phyloP scores from a whole-genome alignment of 805 yeast species.

The Candida pseudofarinosa region DNA sequence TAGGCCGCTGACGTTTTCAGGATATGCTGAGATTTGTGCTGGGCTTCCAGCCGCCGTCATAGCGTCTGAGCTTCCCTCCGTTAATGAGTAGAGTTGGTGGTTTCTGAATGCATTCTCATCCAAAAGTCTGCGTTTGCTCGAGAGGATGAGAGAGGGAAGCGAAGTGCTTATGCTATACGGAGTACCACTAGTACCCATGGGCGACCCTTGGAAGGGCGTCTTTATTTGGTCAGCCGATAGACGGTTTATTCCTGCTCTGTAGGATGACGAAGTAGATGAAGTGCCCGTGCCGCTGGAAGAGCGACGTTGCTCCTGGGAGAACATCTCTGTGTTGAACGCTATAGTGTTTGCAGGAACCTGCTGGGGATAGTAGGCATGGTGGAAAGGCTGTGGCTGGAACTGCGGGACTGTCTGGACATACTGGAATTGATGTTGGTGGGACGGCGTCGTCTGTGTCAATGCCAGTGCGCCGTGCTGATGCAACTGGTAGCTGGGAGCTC shows the following conservation, averaged over 20 bases:
- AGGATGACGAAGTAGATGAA: neutral
- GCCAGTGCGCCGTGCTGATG: neutral
- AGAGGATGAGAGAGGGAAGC: constrained; percentile 5
- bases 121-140: constrained; percentile 23
- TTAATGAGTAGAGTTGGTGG: neutral
- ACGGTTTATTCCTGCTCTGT: neutral
- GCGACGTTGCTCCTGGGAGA: constrained; percentile 12
- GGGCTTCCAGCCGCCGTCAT: neutral
- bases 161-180: neutral
- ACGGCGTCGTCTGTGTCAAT: neutral
- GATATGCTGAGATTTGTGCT: neutral
- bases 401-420: neutral
- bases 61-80: neutral
- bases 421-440: neutral
- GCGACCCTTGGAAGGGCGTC: neutral
- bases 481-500: neutral
- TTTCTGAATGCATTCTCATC: constrained; percentile 14
- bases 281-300: neutral
- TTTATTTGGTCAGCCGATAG: neutral
- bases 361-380: constrained; percentile 1
- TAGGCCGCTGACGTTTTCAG: neutral
- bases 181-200: constrained; percentile 14
- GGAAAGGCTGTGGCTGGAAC: constrained; percentile 4
- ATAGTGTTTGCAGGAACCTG: neutral
- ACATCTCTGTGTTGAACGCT: constrained; percentile 41